phyloP scores from a whole-genome alignment of 2,329 filamentous ascomycete genomes.

The Trichoderma atrobrunneum region DNA sequence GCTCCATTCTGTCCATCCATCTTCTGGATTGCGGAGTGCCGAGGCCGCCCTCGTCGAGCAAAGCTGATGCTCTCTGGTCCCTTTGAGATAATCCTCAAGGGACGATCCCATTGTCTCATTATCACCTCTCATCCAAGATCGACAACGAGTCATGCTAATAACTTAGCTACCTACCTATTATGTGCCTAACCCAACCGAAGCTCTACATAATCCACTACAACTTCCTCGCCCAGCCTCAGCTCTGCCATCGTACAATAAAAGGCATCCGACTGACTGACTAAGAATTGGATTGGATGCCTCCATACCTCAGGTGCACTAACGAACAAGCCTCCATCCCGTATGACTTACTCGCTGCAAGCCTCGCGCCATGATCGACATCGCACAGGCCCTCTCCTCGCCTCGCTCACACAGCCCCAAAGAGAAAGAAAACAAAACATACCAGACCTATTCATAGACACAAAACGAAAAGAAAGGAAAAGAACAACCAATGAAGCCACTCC shows the following conservation, averaged over 20 bases:
- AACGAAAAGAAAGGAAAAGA: not conserved
- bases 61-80: too few relatives aligned
- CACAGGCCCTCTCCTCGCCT: slow-evolving; percentile 1
- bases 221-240: not conserved
- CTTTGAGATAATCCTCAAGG: not conserved
- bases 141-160: not conserved
- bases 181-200: not conserved
- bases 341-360: not conserved
- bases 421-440: not conserved
- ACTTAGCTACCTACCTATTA: not conserved
- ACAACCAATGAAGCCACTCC: not conserved
- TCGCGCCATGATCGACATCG: not conserved
- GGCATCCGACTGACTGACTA: not conserved
- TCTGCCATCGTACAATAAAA: not conserved
- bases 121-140: not conserved
- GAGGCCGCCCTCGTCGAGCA: not conserved
- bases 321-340: not conserved
- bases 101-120: not conserved
- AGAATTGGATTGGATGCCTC: not conserved
- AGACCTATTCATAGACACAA: not conserved
- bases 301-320: not conserved
- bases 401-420: not conserved
- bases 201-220: not conserved
- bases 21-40: not conserved
- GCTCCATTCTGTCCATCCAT: not conserved